phyloP scores from a whole-genome alignment of 305 asterid genomes.

The Fraxinus platypoda region DNA sequence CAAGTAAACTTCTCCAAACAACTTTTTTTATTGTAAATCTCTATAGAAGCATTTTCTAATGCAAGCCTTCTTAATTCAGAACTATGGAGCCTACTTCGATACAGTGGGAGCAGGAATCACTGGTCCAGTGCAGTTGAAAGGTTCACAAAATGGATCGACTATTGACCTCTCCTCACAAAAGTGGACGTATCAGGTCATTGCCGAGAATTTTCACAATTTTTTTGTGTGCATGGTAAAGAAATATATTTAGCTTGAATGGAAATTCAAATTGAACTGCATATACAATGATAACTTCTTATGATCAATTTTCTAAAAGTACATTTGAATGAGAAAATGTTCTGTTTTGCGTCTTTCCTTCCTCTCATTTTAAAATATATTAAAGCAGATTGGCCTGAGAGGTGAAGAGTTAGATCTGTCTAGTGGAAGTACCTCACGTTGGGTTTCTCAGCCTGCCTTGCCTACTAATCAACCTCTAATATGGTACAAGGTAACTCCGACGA shows the following conservation, averaged over 20 bases:
- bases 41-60: conserved; percentile 21
- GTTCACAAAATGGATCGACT: conserved; percentile 53
- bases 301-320: not conserved
- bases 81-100: conserved; percentile 90
- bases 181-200: conserved; percentile 92
- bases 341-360: conserved; percentile 3
- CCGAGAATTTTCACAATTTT: conserved; percentile 7
- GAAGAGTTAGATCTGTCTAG: conserved; percentile 58
- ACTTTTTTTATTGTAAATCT: not conserved
- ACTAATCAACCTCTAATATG: conserved; percentile 79
- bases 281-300: not conserved
- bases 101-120: conserved; percentile 78
- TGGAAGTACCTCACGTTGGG: conserved; percentile 73
- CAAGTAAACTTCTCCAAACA: conserved; percentile 46
- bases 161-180: conserved; percentile 70
- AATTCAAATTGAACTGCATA: not conserved
- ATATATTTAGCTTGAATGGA: not conserved
- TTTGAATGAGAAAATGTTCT: not conserved
- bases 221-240: not conserved
- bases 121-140: conserved; percentile 78
- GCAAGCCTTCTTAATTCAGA: conserved; percentile 41
- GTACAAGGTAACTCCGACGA: conserved; percentile 68
- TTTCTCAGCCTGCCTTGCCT: conserved; percentile 60
- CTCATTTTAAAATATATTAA: conserved; percentile 12
- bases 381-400: conserved; percentile 87